Evolutionary conservation across 441 rosid genomes (phyloP), one percentile per base, ranked within the genome.

Genomic region (Brassica hybrid): DNA sequence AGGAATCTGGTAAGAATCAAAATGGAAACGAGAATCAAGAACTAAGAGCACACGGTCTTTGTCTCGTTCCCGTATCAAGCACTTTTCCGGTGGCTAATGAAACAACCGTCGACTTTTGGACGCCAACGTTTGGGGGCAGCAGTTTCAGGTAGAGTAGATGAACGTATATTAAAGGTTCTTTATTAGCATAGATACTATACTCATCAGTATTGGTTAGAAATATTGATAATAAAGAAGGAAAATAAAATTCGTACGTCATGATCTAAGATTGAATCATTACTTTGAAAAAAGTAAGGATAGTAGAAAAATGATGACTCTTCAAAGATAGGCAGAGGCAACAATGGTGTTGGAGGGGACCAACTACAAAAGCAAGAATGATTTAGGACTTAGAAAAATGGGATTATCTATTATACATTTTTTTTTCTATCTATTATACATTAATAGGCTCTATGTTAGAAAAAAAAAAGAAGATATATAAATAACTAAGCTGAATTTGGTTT

Each of bases 31-130:
- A 72, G 48, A 72, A 48, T 67, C 80, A 72, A 3, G 94, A 88
- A 74, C 80, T 88, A 73, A 85, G 77, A 71, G 85, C 79, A 34
- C 91, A 88, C 17, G 94, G 94, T 27, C 86, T 88, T 5, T 90
- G 94, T 76, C 80, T 90, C 25, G 94, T 87, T 38, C 91, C 92
- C 2, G 60, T 90, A 11, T 84, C 94, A 14, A 88, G 90, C 84
- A 87, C 91, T 21, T 88, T 85, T 75, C 92, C 91, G 5, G 86
- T 88, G 65, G 85, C 92, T 25, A 84, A 85, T n/a, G 92, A 86
- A 77, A 84, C 90, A 52, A 82, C 93, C n/a, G 84, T 83, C 19
- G 92, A 87, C 67, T 87, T 88, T 75, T 88, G 92, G 94, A 90
- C 86, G 27, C 94, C 94, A 23, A 86, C 89, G 30, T 86, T 87